Conservation (phyloP, 495 filamentous ascomycete genomes). For the Articulospora tetracladia region DNA sequence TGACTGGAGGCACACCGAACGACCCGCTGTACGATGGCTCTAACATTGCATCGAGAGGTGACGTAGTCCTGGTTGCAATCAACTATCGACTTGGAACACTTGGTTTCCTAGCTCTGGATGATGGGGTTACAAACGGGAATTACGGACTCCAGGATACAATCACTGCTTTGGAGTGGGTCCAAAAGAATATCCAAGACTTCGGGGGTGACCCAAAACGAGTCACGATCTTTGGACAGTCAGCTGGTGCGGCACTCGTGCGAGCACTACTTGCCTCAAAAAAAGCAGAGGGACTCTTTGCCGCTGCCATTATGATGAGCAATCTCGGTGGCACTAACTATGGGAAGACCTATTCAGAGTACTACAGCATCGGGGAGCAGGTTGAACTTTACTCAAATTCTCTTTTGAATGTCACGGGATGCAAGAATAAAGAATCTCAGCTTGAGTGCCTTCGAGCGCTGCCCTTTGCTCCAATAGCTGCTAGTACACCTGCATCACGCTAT, state of each 20-base stretch:
- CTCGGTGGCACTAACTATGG: conserved; percentile 34
- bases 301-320: conserved; percentile 41
- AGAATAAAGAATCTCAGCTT: conserved; percentile 30
- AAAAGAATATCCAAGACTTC: conserved; percentile 63
- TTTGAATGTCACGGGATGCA: conserved; percentile 34
- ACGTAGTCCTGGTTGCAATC: conserved; percentile 41
- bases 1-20: conserved; percentile 42
- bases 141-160: conserved; percentile 39
- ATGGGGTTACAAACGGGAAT: conserved; percentile 28
- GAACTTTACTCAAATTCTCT: conserved; percentile 22
- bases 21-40: conserved; percentile 37
- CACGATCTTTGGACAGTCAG: conserved; percentile 69
- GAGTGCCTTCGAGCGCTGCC: conserved; percentile 34
- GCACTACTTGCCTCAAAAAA: conserved; percentile 19
- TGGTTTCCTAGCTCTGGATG: conserved; percentile 21
- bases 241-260: conserved; percentile 58
- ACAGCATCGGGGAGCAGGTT: not conserved
- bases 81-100: conserved; percentile 27
- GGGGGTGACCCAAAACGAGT: conserved; percentile 64
- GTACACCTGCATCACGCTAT: no score
- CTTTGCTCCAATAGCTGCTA: no score
- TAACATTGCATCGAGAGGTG: conserved; percentile 41
- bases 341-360: no score
- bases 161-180: conserved; percentile 53
- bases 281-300: conserved; percentile 37